Evolutionary conservation across 2,329 filamentous ascomycete species (phyloP).

Genomic region (Ceratocystis huliohia): DNA sequence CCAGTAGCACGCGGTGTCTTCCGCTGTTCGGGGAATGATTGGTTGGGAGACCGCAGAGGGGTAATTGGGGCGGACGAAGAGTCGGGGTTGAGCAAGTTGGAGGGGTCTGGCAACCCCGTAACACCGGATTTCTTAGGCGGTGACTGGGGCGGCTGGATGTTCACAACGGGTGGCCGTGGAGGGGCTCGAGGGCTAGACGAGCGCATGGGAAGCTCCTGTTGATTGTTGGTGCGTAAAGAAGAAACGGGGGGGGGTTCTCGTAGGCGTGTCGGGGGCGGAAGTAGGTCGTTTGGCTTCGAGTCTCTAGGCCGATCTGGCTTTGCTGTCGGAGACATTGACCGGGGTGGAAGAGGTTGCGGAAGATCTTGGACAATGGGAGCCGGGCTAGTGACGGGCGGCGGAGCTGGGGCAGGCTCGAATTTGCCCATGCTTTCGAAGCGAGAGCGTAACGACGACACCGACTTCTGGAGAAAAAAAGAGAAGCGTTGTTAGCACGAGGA

Average conservation of each 20-base stretch:
- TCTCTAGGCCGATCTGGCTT: slow-evolving; percentile 33
- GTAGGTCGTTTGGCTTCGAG: slow-evolving; percentile 33
- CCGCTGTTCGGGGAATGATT: slow-evolving; percentile 36
- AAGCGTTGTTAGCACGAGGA: slow-evolving; percentile 31
- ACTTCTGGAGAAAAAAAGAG: slow-evolving; percentile 41
- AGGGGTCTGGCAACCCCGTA: slow-evolving; percentile 28
- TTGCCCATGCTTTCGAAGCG: slow-evolving; percentile 68
- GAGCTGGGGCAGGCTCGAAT: slow-evolving; percentile 28
- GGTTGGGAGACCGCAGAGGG: slow-evolving; percentile 39
- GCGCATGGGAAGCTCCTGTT: slow-evolving; percentile 23
- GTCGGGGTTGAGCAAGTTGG: slow-evolving; percentile 32
- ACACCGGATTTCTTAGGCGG: slow-evolving; percentile 42
- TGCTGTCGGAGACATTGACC: slow-evolving; percentile 29
- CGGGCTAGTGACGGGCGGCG: slow-evolving; percentile 8
- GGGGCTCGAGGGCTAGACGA: slow-evolving; percentile 20
- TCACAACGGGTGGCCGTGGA: slow-evolving; percentile 47
- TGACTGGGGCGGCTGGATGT: slow-evolving; percentile 56
- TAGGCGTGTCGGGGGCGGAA: slow-evolving; percentile 24
- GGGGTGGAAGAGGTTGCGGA: slow-evolving; percentile 23
- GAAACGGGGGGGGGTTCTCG: slow-evolving; percentile 23
- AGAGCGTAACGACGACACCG: slow-evolving; percentile 67
- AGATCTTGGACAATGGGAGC: background rate
- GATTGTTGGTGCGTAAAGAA: slow-evolving; percentile 24
- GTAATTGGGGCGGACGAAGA: slow-evolving; percentile 36
- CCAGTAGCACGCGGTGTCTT: slow-evolving; percentile 37